Conservation (phyloP, 108 stramenopile species). For the Pseudonitzschia multistriata region DNA sequence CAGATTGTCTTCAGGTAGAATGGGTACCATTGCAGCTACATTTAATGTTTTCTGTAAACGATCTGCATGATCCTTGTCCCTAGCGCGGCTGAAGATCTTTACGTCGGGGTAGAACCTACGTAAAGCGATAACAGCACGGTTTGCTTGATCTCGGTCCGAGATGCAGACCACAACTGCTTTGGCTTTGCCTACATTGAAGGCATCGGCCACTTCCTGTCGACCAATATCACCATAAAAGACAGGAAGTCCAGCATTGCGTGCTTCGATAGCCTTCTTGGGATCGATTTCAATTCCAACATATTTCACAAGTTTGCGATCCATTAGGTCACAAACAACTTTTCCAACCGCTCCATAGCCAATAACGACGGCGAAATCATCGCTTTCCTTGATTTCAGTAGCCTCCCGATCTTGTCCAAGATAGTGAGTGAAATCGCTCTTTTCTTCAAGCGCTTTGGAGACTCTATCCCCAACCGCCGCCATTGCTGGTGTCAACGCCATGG, state of each 20-base stretch:
- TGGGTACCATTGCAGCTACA: conserved; percentile 94
- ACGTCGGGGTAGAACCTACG: conserved; percentile 87
- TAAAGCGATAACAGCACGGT: conserved; percentile 88
- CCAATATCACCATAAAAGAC: conserved; percentile 95
- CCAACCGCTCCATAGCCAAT: conserved; percentile 95
- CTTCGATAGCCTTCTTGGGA: conserved; percentile 91
- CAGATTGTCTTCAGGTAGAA: conserved; percentile 91
- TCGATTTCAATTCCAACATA: conserved; percentile 94
- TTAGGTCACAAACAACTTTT: conserved; percentile 91
- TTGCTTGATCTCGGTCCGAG: conserved; percentile 80
- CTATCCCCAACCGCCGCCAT: conserved; percentile 64
- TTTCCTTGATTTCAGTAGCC: conserved; percentile 85
- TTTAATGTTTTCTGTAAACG: conserved; percentile 83
- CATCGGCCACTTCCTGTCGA: conserved; percentile 88
- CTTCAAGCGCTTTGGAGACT: conserved; percentile 82
- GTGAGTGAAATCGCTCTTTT: conserved; percentile 81
- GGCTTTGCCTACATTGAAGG: conserved; percentile 94
- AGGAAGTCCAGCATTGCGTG: conserved; percentile 90
- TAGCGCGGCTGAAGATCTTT: conserved; percentile 89
- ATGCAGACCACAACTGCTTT: conserved; percentile 92
- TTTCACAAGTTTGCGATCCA: conserved; percentile 90
- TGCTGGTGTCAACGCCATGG: conserved; percentile 92
- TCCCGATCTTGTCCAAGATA: conserved; percentile 89
- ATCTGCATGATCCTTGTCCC: conserved; percentile 88
- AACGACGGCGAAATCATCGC: conserved; percentile 91